Evolutionary conservation across 768 basidiomycete genomes (phyloP).

Genomic region (Termitomyces titanicus): DNA sequence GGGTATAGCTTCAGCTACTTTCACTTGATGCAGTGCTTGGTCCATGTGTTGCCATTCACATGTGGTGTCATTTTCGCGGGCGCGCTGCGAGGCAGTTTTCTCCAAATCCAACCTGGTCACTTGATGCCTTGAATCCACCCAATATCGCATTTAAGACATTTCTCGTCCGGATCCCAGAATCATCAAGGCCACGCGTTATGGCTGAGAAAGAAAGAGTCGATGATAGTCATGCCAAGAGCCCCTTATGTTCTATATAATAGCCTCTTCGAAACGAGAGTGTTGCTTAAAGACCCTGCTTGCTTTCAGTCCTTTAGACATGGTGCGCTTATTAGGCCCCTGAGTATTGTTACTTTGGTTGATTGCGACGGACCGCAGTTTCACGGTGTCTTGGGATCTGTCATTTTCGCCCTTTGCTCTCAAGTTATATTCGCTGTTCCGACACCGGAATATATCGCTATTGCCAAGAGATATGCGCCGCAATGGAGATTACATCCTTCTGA

Average conservation of each 20-base stretch:
- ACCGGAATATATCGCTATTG: slow-evolving; percentile 11
- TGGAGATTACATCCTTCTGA: slow-evolving; percentile 15
- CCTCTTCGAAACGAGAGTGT: neutral
- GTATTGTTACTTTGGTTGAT: neutral
- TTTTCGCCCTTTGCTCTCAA: slow-evolving; percentile 3
- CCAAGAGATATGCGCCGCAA: slow-evolving; percentile 16
- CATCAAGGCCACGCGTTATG: neutral
- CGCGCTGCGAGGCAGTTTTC: no score
- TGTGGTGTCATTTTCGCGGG: no score
- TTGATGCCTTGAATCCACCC: neutral
- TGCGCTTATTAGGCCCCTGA: neutral
- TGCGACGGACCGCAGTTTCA: neutral
- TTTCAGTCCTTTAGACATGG: neutral
- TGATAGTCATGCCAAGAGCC: neutral
- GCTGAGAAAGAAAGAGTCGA: neutral
- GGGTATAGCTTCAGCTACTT: neutral
- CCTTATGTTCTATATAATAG: neutral
- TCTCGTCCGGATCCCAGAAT: neutral
- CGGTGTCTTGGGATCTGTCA: neutral
- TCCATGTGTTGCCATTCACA: no score
- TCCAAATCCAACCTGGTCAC: neutral
- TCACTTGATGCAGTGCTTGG: neutral
- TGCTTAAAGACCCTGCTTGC: neutral
- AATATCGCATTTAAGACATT: neutral
- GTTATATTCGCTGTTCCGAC: slow-evolving; percentile 10